Evolutionary conservation across 2,329 filamentous ascomycete genomes (phyloP).

Genomic region (Lachnellula occidentalis): DNA sequence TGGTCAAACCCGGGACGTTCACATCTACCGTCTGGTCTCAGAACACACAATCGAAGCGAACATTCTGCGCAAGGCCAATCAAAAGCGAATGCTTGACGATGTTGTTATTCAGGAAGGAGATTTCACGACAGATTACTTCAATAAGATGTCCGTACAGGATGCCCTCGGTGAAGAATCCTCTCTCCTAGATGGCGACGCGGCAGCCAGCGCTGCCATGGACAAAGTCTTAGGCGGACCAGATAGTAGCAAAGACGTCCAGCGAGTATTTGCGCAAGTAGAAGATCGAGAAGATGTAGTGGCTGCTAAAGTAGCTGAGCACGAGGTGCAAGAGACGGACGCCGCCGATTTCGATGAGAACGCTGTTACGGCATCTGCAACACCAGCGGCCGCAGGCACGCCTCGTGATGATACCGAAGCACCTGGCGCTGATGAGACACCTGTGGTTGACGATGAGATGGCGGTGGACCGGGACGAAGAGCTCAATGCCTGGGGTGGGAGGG

Average conservation of each 20-base stretch:
- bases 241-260: slow-evolving; percentile 58
- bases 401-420: slow-evolving; percentile 37
- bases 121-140: slow-evolving; percentile 96
- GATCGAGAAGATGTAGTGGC: slow-evolving; percentile 88
- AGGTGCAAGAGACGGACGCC: slow-evolving; percentile 77
- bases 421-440: slow-evolving; percentile 29
- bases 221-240: slow-evolving; percentile 62
- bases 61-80: slow-evolving; percentile 90
- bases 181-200: slow-evolving; percentile 59
- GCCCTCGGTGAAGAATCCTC: slow-evolving; percentile 53
- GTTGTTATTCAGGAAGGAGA: slow-evolving; percentile 97
- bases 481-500: slow-evolving; percentile 53
- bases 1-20: slow-evolving; percentile 93
- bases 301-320: slow-evolving; percentile 80
- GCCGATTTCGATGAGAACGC: slow-evolving; percentile 74
- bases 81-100: slow-evolving; percentile 96
- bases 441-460: slow-evolving; percentile 16
- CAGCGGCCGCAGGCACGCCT: slow-evolving; percentile 26
- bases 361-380: slow-evolving; percentile 26
- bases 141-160: slow-evolving; percentile 65
- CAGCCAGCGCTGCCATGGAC: slow-evolving; percentile 79
- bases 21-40: slow-evolving; percentile 92
- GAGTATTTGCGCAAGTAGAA: slow-evolving; percentile 82
- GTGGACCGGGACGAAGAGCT: slow-evolving; percentile 41
- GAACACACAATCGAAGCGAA: slow-evolving; percentile 97